Evolutionary conservation across 2,329 filamentous ascomycete species (phyloP).

Genomic region (Talaromyces sp.): DNA sequence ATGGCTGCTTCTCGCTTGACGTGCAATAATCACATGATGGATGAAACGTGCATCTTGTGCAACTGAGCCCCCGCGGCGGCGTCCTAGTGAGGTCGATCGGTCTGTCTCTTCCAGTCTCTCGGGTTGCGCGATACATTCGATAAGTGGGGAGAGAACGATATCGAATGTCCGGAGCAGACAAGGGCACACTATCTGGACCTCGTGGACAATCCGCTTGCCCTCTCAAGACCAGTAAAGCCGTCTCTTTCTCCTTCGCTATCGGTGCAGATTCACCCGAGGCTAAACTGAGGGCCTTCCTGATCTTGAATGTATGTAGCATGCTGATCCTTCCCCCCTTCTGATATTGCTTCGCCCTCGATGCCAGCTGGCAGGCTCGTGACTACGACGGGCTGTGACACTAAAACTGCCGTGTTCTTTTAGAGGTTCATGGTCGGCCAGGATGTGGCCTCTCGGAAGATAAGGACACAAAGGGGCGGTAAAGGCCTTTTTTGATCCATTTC

Average conservation of each 20-base stretch:
- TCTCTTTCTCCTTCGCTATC: background rate
- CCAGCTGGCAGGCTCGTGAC: constrained; percentile 31
- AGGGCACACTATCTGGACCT: background rate
- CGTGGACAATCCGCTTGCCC: constrained; percentile 3
- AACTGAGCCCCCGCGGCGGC: constrained; percentile 15
- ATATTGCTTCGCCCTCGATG: constrained; percentile 11
- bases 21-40: constrained; percentile 33
- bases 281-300: background rate
- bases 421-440: constrained; percentile 18
- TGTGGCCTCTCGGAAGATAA: constrained; percentile 24
- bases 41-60: constrained; percentile 30
- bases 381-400: constrained; percentile 25
- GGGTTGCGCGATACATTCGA: constrained; percentile 8
- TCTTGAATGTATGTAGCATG: constrained; percentile 4
- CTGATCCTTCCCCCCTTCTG: constrained; percentile 6
- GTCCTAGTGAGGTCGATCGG: constrained; percentile 13
- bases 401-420: constrained; percentile 20
- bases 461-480: constrained; percentile 24
- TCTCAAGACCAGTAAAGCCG: background rate
- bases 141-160: background rate
- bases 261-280: background rate
- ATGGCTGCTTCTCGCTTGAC: constrained; percentile 5
- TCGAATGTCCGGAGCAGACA: constrained; percentile 2
- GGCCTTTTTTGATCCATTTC: constrained; percentile 1
- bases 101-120: constrained; percentile 15